A percentile compares a stretch with the other conserved stretches of the same genome.
Evolutionary conservation across 192 early-diverging fungal genomes (phyloP).

Genomic region (Entophlyctis luteolus): DNA sequence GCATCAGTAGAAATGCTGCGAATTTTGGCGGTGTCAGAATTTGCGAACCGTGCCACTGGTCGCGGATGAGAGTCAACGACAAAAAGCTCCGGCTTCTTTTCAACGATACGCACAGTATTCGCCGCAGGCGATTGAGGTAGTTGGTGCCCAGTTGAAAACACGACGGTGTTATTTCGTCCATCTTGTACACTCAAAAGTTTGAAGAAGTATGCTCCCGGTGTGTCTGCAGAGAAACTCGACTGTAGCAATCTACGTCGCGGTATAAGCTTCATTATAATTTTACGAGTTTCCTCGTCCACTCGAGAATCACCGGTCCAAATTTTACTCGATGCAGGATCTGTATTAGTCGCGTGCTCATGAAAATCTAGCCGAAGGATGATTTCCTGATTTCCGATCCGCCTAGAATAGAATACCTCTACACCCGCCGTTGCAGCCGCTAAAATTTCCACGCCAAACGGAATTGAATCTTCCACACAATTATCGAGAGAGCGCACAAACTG

Average conservation of each 20-base stretch:
- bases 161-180: conserved; percentile 42
- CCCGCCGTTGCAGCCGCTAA: background rate
- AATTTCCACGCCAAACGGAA: conserved; percentile 12
- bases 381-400: background rate
- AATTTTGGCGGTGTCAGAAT: conserved; percentile 32
- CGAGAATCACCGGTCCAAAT: background rate
- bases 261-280: conserved; percentile 6
- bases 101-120: background rate
- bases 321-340: background rate
- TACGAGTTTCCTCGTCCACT: background rate
- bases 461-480: conserved; percentile 32
- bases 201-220: conserved; percentile 25
- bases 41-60: conserved; percentile 29
- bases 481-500: no score
- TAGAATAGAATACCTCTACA: background rate
- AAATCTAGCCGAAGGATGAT: background rate
- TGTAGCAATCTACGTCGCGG: background rate
- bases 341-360: background rate
- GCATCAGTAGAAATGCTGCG: no score
- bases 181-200: conserved; percentile 34
- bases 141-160: background rate
- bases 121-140: background rate
- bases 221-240: conserved; percentile 31
- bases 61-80: conserved; percentile 29
- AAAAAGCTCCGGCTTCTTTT: conserved; percentile 20